phyloP scores from a whole-genome alignment of 768 basidiomycete genomes.

The Mycena crocata region DNA sequence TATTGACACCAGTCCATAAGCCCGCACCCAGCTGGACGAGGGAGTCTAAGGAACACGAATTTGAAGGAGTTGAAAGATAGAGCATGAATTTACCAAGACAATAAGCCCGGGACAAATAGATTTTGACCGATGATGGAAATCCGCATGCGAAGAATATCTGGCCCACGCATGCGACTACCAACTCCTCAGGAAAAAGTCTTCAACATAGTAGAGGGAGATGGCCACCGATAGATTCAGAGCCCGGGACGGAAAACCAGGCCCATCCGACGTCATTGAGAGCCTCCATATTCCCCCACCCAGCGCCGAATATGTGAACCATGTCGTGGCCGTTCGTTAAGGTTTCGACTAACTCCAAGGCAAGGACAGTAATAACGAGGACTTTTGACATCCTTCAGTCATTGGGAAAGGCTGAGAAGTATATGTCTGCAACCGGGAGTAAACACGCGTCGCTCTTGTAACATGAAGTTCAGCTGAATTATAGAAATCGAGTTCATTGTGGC shows the following conservation, averaged over 20 bases:
- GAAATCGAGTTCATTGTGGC: neutral
- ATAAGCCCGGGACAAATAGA: no score
- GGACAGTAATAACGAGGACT: constrained; percentile 12
- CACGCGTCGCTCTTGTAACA: no score
- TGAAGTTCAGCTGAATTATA: neutral
- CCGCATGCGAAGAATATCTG: no score
- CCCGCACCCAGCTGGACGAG: constrained; percentile 9
- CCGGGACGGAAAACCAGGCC: no score
- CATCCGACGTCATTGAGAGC: constrained; percentile 14
- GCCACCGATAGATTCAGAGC: no score
- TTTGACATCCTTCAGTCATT: constrained; percentile 18
- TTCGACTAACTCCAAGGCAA: constrained; percentile 25
- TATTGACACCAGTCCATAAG: constrained; percentile 18
- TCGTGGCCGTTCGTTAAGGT: constrained; percentile 11
- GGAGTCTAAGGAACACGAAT: neutral
- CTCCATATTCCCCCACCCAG: constrained; percentile 18
- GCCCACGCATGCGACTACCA: no score
- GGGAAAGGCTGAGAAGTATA: constrained; percentile 23
- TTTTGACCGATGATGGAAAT: no score
- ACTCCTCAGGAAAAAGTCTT: no score
- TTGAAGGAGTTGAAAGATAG: neutral
- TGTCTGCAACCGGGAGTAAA: no score
- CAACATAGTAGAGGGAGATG: no score
- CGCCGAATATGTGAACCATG: constrained; percentile 15
- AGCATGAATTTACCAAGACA: no score